Evolutionary conservation across 495 filamentous ascomycete species (phyloP), one percentile per base, ranked within the genome.

Genomic region (Neurospora intermedia): DNA sequence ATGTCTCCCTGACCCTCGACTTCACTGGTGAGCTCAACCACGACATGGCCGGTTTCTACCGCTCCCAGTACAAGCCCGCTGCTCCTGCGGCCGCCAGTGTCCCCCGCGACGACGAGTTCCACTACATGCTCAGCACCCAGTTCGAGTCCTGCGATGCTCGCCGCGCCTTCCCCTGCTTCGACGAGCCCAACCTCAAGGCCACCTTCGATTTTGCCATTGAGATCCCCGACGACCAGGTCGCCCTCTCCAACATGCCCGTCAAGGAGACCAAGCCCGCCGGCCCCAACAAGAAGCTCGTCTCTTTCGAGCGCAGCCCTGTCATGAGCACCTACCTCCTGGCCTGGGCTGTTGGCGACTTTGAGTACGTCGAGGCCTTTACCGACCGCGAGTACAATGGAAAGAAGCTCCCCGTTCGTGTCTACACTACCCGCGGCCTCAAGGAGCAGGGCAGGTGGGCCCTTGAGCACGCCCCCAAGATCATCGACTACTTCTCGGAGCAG

Each of bases 251-350:
- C 82, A 97, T 98, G 93, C 93, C 94, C 3, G 88, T 90, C 77
- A 93, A 93, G 81, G 85, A 86, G 41, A 84, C 87, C 70, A 89
- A 86, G 76, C 82, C 88, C 75, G 85, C 84, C 70, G 88, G 86
- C 48, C 80, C 87, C 39, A 91, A 90, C 8, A 85, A 91, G 73
- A 94, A 97, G 81, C 82, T 89, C 13, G 93, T 98, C 18, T 87
- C 89, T 0, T 99, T 99, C 76, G 92, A 97, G 74, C 88, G 86
- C 70, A 94, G 91, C 15, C 96, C 96, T 0, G 85, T 94, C 73
- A 99, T 99, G 96, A 97, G 94, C 81, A 97, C 96, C n/a, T 97
- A 97, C 82, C 90, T 99, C 40, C 84, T 97, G 38, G 95, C 96
- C 18, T 99, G 96, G 96, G 95, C 95, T 27, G 88, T 97, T 73